Base-by-base conservation (phyloP, 1,284 basidiomycete species). In the Cutaneotrichosporon daszewskae region DNA sequence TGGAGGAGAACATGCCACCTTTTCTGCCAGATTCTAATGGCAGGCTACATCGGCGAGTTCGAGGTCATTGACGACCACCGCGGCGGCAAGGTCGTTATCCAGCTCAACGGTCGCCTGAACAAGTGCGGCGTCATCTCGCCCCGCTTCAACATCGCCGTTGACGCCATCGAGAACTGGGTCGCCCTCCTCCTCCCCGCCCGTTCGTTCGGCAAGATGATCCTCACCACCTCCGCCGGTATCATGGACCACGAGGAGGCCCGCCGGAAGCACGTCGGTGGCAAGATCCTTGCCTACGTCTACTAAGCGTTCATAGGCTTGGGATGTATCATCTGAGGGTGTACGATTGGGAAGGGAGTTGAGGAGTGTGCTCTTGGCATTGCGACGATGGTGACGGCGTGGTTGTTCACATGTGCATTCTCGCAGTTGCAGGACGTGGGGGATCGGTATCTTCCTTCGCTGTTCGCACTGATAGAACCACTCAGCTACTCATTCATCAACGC, bases 1-100 rank as follows among this genome's bases (percentile, higher is more conserved):
- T 59, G 59, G 56, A 55, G 54, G 65, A 66, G 67, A 47, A 66
- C 63, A 66, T 26, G 27, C 28, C 28, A 8, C 6, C 28, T 10
- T n/a, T 17, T 23, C 24, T 27, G 19, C 1, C 24, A 18, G 20
- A 27, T 19, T 31, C 39, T 41, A 17, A 23, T 9, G 6, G 7
- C 59, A 96, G 92, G 91, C 54, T 97, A 97, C 81, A 96, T 97
- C 57, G 91, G 91, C 66, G 94, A 98, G 77, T 98, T 98, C 70
- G 94, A 97, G 76, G 87, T 96, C 74, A 85, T 99, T 69, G 95
- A 99, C 69, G 95, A 99, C 78, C 95, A 98, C 76, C 91, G 95
- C 55, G 85, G 90, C 14, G 91, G 91, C 69, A 99, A 99, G 78
- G 88, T 99, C 59, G 92, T 99, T 62, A 82, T 98, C 60, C 91